Evolutionary conservation across 1,284 basidiomycete species (phyloP), one percentile per base, ranked within the genome.

Genomic region (Mycena sp.): DNA sequence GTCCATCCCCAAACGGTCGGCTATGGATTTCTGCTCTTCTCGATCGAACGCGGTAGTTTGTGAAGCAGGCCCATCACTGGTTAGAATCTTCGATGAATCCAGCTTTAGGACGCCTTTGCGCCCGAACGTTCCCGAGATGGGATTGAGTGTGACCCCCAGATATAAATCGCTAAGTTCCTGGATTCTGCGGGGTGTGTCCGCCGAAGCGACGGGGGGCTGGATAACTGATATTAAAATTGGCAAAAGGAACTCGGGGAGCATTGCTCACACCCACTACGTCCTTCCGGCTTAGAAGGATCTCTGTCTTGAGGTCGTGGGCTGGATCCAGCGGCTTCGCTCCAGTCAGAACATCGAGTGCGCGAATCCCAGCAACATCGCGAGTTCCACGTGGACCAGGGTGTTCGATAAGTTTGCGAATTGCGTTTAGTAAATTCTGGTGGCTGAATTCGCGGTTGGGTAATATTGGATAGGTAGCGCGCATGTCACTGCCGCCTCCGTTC

Each of bases 381-480:
- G 7, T 11, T 38, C 22, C 54, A 37, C 44, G 10, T 18, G n/a
- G 16, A 9, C 54, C 39, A 2, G 52, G 37, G 38, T 16, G 8
- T 20, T 7, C 34, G 56, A 59, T 39, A 25, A 59, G 14, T 16
- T 14, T 25, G 6, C 59, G 59, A 60, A 60, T 60, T 20, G 59
- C 59, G 18, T 60, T 20, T 18, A 60, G 22, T 41, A 60, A 22
- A 41, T 60, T 60, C 59, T 60, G 59, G 22, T 60, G 59, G 30
- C 59, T 60, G 3, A 60, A 34, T 60, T 60, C 59, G 18, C 59
- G 20, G 14, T 60, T 44, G 11, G 59, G 59, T 20, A 60, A 20
- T n/a, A 37, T 46, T 13, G 50, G 50, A 20, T 30, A 62, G 5
- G 10, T 10, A 2, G 39, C 30, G n/a, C 25, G 25, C 25, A 25